Base-by-base conservation (phyloP, 1,139 yeast genomes). In the Scheffersomyces illinoinensis region DNA sequence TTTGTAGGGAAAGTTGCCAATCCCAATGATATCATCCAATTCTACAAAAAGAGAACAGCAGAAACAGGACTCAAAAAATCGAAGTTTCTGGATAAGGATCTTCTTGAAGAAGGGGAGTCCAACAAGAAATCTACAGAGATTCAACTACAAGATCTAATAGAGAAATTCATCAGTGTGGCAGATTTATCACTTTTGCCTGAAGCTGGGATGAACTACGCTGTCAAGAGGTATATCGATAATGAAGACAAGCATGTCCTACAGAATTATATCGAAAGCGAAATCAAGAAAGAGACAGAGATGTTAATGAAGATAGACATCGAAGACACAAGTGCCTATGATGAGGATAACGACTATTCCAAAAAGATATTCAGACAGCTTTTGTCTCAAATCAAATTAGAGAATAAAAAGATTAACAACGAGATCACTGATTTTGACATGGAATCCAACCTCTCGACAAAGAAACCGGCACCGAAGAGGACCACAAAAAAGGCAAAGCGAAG, bases 1-100 rank as follows among this genome's bases (percentile, higher is more conserved):
- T 96, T 93, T 78, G 97, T 91, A 6, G 98, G 97, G 0, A 82
- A 81, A 62, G 96, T 95, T 4, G 99, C 99, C 14, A 95, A 95
- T 70, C 86, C 89, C 12, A 89, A 91, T 67, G 97, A 93, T 66
- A 91, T 93, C 10, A 85, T 95, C 2, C 88, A 86, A 55, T 90
- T 90, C 68, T 85, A 86, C 67, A 85, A 88, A 68, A 83, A 77
- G 66, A 50, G 62, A 43, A 47, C 50, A 18, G 78, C 64, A 72
- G 64, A 62, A 26, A 57, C 68, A 18, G 14, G 54, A 33, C 54
- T 59, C 46, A 58, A 67, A 59, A 67, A 64, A 62, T 59, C 74
- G 19, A 68, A 67, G 60, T 68, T 70, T 61, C 64, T 68, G 55
- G 71, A 69, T 63, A 68, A 67, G 56, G 68, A 68, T 53, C 54